Base-by-base conservation (phyloP, 352 stramenopile species). In the Peronospora belbahrii region DNA sequence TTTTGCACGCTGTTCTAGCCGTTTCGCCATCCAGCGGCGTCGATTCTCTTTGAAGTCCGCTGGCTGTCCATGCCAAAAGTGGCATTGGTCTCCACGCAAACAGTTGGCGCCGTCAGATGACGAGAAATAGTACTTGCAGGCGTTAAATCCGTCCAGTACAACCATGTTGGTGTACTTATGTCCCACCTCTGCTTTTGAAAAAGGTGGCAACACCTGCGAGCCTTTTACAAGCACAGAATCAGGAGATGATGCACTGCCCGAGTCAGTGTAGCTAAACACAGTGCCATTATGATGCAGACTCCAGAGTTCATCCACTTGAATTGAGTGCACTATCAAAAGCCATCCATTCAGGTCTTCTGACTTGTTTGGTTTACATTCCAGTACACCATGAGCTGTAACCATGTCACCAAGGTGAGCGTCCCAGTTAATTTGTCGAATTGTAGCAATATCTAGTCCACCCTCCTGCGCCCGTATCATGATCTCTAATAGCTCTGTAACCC, bases 111-210 rank as follows among this genome's bases (percentile, higher is more conserved):
- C 73, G 4, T 59, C 52, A 2, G 74, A 70, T 4, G 78, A 78
- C 15, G 75, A 80, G 52, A 93, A 93, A 52, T 90, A 87, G 55
- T 85, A 93, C 51, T 93, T 93, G 63, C 78, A 93, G 1, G 76
- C 68, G 32, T 90, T 88, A 43, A 85, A 83, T 39, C 81, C 81
- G 42, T 86, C 54, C 39, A 90, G 59, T 22, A 74, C 64, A 24
- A 93, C 80, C 35, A 90, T 87, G 47, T 93, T 89, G 42, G 76
- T 86, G 70, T 93, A 90, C 48, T 85, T 88, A 46, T 79, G 63
- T 0, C 39, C 32, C 4, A 55, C 53, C 0, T 39, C 36, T 1
- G 74, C 70, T 22, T 85, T 74, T 0, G 74, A 84, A 11, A 70
- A 67, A 20, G 74, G 72, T 3, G 65, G 59, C 13, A 86, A 52